Evolutionary conservation across 2,329 filamentous ascomycete species (phyloP), one percentile per base, ranked within the genome.

Genomic region (Alternaria alternata): DNA sequence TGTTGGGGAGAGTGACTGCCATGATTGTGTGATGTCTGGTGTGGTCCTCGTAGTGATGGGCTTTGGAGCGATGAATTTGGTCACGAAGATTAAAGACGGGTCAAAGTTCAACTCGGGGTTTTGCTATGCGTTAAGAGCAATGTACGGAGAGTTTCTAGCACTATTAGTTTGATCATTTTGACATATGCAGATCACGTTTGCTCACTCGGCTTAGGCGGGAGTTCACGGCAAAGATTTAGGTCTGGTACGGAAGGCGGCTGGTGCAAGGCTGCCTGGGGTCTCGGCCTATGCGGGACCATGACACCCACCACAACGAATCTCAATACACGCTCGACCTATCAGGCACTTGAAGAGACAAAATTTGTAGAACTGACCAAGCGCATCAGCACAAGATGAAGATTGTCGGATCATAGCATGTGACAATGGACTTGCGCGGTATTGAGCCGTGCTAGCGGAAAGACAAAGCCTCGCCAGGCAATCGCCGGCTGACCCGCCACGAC

Each of bases 1-100:
- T 90, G 83, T 57, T 87, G 83, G 74, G 87, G 11, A 58, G 47
- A 39, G 61, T 30, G 49, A 71, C 60, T 16, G 70, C 67, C 71
- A 74, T 75, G 11, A 34, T 59, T 32, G 24, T 57, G 41, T 38
- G 1, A 16, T 36, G 32, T 16, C 32, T 36, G 32, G 14, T 2
- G 34, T 38, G 34, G 16, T n/a, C 34, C 14, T 38, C 7, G 34
- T n/a, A 41, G 22, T 12, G 38, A 22, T 41, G 11, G 20, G 20
- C n/a, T 18, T 4, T 0, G 36, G n/a, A 18, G 36, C 7, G 36
- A 20, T 9, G 18, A 3, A 9, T 20, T 18, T n/a, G 16, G 14
- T n/a, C 5, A 18, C 34, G 6, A n/a, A 38, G 16, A n/a, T 38
- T 18, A 8, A 5, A 38, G 8, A 38, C 22, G 20, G 9, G 39